phyloP scores from a whole-genome alignment of 495 filamentous ascomycete species.

The Penicillium nucicola region DNA sequence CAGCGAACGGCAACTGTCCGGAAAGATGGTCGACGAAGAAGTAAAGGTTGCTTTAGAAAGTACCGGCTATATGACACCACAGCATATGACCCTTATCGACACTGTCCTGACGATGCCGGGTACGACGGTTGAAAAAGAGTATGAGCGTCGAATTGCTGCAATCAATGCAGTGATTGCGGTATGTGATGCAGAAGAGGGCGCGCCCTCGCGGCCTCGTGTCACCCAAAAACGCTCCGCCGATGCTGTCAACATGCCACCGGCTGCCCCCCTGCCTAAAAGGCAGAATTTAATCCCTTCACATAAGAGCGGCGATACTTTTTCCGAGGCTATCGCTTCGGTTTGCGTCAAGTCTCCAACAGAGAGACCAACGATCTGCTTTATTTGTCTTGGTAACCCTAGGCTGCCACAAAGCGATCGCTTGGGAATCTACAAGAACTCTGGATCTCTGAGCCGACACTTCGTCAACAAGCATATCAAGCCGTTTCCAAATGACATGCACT shows the following conservation, averaged over 20 bases:
- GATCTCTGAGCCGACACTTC: conserved; percentile 24
- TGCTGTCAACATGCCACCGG: conserved; percentile 4
- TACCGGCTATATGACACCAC: conserved; percentile 16
- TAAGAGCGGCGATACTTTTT: conserved; percentile 12
- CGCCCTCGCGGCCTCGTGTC: conserved; percentile 7
- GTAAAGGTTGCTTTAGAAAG: conserved; percentile 17
- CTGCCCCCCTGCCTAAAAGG: conserved; percentile 8
- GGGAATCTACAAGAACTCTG: conserved; percentile 13
- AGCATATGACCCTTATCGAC: conserved; percentile 26
- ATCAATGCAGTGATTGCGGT: conserved; percentile 28
- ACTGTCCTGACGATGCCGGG: conserved; percentile 21
- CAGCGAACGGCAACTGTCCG: conserved; percentile 24
- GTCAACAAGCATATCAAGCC: conserved; percentile 22
- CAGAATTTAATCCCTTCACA: conserved; percentile 8
- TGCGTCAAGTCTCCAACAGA: conserved; percentile 16
- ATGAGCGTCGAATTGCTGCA: conserved; percentile 19
- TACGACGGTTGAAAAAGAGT: conserved; percentile 18
- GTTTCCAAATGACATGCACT: conserved; percentile 20
- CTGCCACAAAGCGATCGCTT: conserved; percentile 14
- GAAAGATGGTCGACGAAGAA: conserved; percentile 23
- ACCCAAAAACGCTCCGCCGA: conserved; percentile 11
- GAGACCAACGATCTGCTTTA: conserved; percentile 23
- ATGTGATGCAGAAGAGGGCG: conserved; percentile 28
- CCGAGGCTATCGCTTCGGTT: conserved; percentile 15
- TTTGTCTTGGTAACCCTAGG: conserved; percentile 13